Evolutionary conservation across 768 basidiomycete genomes (phyloP).

Genomic region (Pisolithus marmoratus): DNA sequence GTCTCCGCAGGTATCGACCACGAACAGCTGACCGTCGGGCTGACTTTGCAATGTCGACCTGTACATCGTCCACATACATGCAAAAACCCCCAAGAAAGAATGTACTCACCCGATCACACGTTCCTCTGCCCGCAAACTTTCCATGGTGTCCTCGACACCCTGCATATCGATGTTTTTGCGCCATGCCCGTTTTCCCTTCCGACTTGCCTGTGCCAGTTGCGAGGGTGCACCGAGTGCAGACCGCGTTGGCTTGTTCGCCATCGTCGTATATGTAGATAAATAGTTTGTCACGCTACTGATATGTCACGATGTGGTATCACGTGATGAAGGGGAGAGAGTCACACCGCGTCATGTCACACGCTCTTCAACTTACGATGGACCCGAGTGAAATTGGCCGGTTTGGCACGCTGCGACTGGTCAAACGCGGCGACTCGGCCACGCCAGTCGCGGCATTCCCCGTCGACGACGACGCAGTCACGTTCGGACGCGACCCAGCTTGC

Average conservation of each 20-base stretch:
- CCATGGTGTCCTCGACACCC: conserved; percentile 70
- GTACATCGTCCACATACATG: background rate
- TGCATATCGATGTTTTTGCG: conserved; percentile 87
- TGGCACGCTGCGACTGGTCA: conserved; percentile 62
- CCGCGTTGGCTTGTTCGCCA: conserved; percentile 1
- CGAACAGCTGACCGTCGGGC: conserved; percentile 69
- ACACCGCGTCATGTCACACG: too few species aligned
- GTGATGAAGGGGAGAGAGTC: too few species aligned
- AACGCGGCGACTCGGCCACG: conserved; percentile 38
- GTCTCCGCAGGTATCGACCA: conserved; percentile 77
- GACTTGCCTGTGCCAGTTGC: conserved; percentile 51
- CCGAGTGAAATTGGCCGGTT: conserved; percentile 54
- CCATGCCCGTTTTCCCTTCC: conserved; percentile 93
- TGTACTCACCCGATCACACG: conserved; percentile 64
- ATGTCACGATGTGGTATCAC: too few species aligned
- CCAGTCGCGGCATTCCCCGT: conserved; percentile 67
- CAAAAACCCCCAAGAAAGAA: background rate
- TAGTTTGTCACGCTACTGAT: too few species aligned
- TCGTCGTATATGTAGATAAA: background rate
- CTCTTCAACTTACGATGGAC: too few species aligned
- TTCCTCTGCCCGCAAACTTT: conserved; percentile 76
- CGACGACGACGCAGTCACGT: conserved; percentile 60
- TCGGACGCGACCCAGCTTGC: conserved; percentile 61
- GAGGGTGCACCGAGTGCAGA: conserved; percentile 22
- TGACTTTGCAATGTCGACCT: conserved; percentile 64